These are phyloP conservation scores for Dactylellina cionopaga DNA, from an alignment of 2,329 filamentous ascomycete species.

Conservation along the genomic window DNA sequence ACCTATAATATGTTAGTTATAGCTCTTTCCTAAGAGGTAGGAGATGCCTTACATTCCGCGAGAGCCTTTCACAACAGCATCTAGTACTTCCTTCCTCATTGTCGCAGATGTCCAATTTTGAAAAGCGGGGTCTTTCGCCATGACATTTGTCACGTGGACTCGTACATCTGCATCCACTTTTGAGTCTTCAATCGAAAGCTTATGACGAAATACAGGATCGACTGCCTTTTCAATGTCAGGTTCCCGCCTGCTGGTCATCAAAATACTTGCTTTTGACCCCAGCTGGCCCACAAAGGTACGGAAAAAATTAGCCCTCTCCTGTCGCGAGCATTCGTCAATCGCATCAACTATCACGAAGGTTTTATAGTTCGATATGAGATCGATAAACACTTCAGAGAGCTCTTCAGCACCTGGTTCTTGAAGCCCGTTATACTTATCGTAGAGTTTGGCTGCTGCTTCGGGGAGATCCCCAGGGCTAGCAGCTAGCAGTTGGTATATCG, in stretches of 20 bases:
- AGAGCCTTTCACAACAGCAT: constrained; percentile 27
- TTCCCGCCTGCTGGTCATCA: constrained; percentile 35
- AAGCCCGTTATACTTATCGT: constrained; percentile 22
- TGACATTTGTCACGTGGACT: constrained; percentile 5
- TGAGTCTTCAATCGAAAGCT: constrained; percentile 21
- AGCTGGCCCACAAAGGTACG: background rate
- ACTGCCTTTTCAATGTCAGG: constrained; percentile 26
- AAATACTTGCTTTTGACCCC: background rate
- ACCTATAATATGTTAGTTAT: constrained; percentile 6
- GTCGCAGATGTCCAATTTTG: constrained; percentile 13
- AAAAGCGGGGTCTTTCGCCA: constrained; percentile 19
- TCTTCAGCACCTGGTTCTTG: constrained; percentile 24
- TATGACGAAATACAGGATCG: background rate
- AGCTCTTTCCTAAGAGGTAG: background rate
- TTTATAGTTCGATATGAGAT: background rate
- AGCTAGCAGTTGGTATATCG: constrained; percentile 24
- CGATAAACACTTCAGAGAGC: constrained; percentile 6
- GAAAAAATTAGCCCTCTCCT: constrained; percentile 23
- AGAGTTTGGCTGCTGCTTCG: constrained; percentile 11
- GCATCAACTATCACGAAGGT: constrained; percentile 16
- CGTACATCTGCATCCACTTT: constrained; percentile 28
- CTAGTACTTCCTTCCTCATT: constrained; percentile 27
- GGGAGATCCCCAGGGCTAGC: background rate
- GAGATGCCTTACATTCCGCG: constrained; percentile 31
- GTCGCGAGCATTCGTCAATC: constrained; percentile 29